A percentile compares a stretch with the other conserved stretches of the same genome.
Evolutionary conservation across 768 basidiomycete species (phyloP).

Genomic region (Xerocomus potaroensis): DNA sequence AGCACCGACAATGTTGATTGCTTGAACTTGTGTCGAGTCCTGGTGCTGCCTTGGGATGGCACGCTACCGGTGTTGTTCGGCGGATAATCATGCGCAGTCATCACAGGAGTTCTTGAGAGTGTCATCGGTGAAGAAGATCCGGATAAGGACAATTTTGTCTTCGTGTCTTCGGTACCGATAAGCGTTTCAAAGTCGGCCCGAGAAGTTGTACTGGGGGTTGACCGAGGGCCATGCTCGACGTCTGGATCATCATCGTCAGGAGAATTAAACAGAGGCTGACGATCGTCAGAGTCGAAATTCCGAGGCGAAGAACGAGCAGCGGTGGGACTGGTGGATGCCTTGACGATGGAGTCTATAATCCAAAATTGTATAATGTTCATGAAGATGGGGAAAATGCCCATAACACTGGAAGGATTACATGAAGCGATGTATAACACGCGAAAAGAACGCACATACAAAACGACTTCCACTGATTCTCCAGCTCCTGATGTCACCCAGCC

Average conservation of each 20-base stretch:
- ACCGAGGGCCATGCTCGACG: slow-evolving; percentile 42
- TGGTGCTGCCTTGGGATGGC: slow-evolving; percentile 17
- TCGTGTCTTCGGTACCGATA: slow-evolving; percentile 12
- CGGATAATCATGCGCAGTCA: slow-evolving; percentile 44
- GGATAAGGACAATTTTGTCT: slow-evolving; percentile 8
- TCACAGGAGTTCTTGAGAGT: slow-evolving; percentile 2
- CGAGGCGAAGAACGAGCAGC: slow-evolving; percentile 38
- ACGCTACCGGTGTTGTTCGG: slow-evolving; percentile 48
- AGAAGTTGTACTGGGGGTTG: slow-evolving; percentile 34
- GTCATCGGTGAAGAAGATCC: slow-evolving; percentile 16
- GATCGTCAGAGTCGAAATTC: slow-evolving; percentile 39
- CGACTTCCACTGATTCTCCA: slow-evolving; percentile 65
- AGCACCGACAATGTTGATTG: slow-evolving; percentile 40
- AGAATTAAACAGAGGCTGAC: slow-evolving; percentile 62
- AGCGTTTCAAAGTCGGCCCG: slow-evolving; percentile 24
- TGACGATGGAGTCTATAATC: slow-evolving; percentile 91
- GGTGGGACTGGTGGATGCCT: slow-evolving; percentile 48
- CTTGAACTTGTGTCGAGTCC: slow-evolving; percentile 25
- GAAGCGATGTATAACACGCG: slow-evolving; percentile 1
- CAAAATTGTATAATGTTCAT: slow-evolving; percentile 94
- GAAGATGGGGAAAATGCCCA: slow-evolving; percentile 87
- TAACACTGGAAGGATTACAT: slow-evolving; percentile 48
- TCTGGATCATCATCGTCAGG: slow-evolving; percentile 53
- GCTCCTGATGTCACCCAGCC: slow-evolving; percentile 66
- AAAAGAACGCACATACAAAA: slow-evolving; percentile 56